These are phyloP conservation scores for Kodamaea neixiangensis DNA, from an alignment of 805 yeast genomes.

Conservation along the genomic window DNA sequence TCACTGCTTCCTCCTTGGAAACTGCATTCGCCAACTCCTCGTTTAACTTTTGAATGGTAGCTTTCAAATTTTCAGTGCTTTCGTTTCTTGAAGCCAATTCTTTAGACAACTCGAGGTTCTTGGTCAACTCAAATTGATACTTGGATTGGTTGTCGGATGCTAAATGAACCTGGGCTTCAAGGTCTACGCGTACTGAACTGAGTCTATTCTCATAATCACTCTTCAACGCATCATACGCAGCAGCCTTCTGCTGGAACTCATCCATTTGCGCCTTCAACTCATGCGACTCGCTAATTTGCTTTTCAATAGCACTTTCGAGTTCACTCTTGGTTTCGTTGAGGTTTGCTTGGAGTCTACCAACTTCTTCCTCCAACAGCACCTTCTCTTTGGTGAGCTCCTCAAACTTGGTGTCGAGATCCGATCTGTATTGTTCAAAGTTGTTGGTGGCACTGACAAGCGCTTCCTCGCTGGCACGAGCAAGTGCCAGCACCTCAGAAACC, in stretches of 20 bases:
- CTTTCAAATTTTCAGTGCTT: slow-evolving; percentile 7
- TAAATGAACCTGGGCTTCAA: slow-evolving; percentile 45
- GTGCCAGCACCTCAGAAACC: slow-evolving; percentile 48
- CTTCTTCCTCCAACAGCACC: slow-evolving; percentile 20
- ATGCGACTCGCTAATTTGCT: slow-evolving; percentile 26
- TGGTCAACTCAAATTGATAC: slow-evolving; percentile 56
- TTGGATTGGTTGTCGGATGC: slow-evolving; percentile 53
- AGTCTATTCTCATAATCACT: slow-evolving; percentile 34
- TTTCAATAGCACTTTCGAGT: slow-evolving; percentile 21
- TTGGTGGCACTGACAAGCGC: slow-evolving; percentile 56
- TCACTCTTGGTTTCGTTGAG: slow-evolving; percentile 17
- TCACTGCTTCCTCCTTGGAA: slow-evolving; percentile 21
- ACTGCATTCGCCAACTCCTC: slow-evolving; percentile 6
- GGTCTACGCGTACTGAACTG: slow-evolving; percentile 28
- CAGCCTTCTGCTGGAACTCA: slow-evolving; percentile 29
- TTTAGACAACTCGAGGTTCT: slow-evolving; percentile 53
- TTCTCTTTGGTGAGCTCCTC: slow-evolving; percentile 26
- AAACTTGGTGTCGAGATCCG: slow-evolving; percentile 25
- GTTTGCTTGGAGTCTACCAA: neutral
- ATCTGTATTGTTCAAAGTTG: slow-evolving; percentile 48
- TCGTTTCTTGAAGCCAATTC: slow-evolving; percentile 23
- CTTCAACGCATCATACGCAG: slow-evolving; percentile 35
- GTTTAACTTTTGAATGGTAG: slow-evolving; percentile 10
- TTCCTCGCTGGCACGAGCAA: slow-evolving; percentile 67
- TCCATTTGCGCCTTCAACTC: slow-evolving; percentile 26